Evolutionary conservation across 2,329 filamentous ascomycete genomes (phyloP).

Genomic region (Pseudogymnoascus verrucosus): DNA sequence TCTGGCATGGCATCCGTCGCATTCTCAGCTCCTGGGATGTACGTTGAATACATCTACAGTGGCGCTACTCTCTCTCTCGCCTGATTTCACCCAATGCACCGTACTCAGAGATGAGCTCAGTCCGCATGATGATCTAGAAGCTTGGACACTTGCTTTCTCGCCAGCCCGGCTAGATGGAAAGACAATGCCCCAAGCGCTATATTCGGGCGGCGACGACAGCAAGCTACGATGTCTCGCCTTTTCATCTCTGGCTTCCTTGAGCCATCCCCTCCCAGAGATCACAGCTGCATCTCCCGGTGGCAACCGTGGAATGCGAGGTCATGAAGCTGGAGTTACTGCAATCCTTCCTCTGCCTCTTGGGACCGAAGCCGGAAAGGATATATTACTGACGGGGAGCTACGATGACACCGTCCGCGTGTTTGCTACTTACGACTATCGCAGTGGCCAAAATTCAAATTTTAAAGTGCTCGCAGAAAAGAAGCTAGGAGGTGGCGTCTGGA

Average conservation of each 20-base stretch:
- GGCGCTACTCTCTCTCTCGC: slow-evolving; percentile 36
- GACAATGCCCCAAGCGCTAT: slow-evolving; percentile 21
- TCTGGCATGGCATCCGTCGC: slow-evolving; percentile 61
- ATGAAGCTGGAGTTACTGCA: slow-evolving; percentile 79
- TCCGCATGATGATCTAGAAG: slow-evolving; percentile 44
- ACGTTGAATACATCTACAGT: slow-evolving; percentile 65
- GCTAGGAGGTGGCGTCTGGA: slow-evolving; percentile 78
- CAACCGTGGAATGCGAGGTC: slow-evolving; percentile 38
- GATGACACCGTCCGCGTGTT: slow-evolving; percentile 75
- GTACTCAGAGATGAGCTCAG: slow-evolving; percentile 15
- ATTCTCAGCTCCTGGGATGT: slow-evolving; percentile 50
- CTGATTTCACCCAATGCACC: slow-evolving; percentile 8
- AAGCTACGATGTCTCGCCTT: slow-evolving; percentile 13
- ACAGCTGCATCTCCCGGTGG: not conserved
- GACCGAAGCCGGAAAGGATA: slow-evolving; percentile 35
- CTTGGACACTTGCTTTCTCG: slow-evolving; percentile 64
- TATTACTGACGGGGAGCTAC: slow-evolving; percentile 83
- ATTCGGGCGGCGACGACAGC: slow-evolving; percentile 68
- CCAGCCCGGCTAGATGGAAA: slow-evolving; percentile 19
- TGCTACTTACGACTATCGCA: slow-evolving; percentile 37
- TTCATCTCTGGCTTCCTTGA: not conserved
- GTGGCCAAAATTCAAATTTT: slow-evolving; percentile 30
- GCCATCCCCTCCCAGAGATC: slow-evolving; percentile 10
- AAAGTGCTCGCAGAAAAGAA: slow-evolving; percentile 54
- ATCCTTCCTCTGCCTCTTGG: slow-evolving; percentile 60